Conservation (phyloP, 2,329 filamentous ascomycete genomes). For the Lecanoromycetidae sp. region DNA sequence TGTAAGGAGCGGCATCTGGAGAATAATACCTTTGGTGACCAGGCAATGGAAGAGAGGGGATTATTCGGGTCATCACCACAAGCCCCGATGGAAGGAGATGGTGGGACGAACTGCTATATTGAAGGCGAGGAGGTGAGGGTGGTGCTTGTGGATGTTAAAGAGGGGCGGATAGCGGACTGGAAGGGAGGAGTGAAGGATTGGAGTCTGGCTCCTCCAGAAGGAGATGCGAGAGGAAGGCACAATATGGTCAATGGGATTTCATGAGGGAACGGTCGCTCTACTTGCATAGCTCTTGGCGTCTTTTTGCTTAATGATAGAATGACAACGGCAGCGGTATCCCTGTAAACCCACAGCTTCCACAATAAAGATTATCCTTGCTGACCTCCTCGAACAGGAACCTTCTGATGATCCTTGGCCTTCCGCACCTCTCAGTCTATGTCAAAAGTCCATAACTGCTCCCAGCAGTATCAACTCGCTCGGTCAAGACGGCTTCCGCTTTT, state of each 20-base stretch:
- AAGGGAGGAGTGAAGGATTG: slow-evolving; percentile 88
- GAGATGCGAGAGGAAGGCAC: slow-evolving; percentile 10
- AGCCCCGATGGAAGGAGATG: slow-evolving; percentile 20
- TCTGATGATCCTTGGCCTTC: too few species aligned
- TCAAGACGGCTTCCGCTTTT: too few species aligned
- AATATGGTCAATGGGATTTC: slow-evolving; percentile 11
- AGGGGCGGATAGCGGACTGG: slow-evolving; percentile 85
- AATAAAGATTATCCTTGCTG: too few species aligned
- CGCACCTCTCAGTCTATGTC: too few species aligned
- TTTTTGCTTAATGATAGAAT: not conserved
- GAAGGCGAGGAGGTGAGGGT: slow-evolving; percentile 75
- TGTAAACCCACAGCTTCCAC: too few species aligned
- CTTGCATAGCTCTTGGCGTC: slow-evolving; percentile 5
- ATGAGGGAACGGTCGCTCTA: not conserved
- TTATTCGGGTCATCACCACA: slow-evolving; percentile 29
- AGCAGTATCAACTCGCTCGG: too few species aligned
- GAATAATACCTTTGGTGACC: slow-evolving; percentile 73
- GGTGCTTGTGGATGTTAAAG: slow-evolving; percentile 70
- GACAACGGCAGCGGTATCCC: too few species aligned
- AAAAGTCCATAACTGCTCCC: too few species aligned
- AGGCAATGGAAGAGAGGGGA: slow-evolving; percentile 35
- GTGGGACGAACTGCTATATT: slow-evolving; percentile 49
- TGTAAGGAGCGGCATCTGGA: slow-evolving; percentile 74
- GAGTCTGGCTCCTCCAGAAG: slow-evolving; percentile 24
- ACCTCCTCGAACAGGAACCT: too few species aligned